These are phyloP conservation scores for Brassica napus DNA, from an alignment of 345 rosid species.

Conservation along the genomic window DNA sequence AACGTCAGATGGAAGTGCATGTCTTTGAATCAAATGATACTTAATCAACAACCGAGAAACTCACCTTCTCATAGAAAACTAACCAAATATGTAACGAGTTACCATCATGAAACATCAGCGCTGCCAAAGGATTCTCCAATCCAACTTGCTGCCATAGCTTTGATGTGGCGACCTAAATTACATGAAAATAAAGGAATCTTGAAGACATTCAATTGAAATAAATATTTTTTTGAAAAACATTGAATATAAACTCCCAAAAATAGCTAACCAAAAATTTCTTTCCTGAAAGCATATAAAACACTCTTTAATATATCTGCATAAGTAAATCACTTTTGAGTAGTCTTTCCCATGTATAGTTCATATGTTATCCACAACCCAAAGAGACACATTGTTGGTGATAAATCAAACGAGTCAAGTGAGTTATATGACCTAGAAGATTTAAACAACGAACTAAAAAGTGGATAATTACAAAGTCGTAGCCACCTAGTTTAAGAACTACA, in stretches of 20 bases:
- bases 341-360: conserved; percentile 11
- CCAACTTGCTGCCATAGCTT: conserved; percentile 90
- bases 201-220: conserved; percentile 10
- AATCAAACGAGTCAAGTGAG: not conserved
- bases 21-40: not conserved
- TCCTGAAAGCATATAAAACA: conserved; percentile 14
- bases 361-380: conserved; percentile 8
- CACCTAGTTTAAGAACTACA: conserved; percentile 73
- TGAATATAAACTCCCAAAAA: not conserved
- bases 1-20: no score
- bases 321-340: not conserved
- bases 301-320: conserved; percentile 3
- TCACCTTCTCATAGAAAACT: conserved; percentile 81
- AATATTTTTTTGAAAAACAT: not conserved
- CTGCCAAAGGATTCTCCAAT: conserved; percentile 58
- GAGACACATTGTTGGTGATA: not conserved
- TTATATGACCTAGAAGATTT: conserved; percentile 13
- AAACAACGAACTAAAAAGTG: conserved; percentile 8
- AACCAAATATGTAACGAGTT: conserved; percentile 52
- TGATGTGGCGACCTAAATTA: conserved; percentile 67
- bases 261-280: conserved; percentile 5
- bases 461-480: conserved; percentile 77
- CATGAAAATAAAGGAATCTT: conserved; percentile 23
- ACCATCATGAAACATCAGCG: not conserved
- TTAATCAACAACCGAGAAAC: conserved; percentile 23